These are phyloP conservation scores for Cytidiella melzeri DNA, from an alignment of 768 basidiomycete species.

Conservation along the genomic window DNA sequence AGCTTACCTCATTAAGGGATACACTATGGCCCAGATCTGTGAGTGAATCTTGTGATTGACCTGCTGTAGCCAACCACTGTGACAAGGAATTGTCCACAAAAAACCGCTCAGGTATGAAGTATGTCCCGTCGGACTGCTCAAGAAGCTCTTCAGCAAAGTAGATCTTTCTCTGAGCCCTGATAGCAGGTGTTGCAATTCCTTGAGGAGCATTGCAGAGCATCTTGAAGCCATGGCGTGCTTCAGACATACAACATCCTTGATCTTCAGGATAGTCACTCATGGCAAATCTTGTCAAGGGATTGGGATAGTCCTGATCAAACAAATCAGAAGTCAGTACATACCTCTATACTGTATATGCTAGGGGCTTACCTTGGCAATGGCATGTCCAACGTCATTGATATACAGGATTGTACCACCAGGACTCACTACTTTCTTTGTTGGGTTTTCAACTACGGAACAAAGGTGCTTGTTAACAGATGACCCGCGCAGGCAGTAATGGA, in stretches of 20 bases:
- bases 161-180: conserved; percentile 13
- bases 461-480: too few relatives aligned
- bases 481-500: too few relatives aligned
- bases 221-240: conserved; percentile 25
- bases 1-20: background rate
- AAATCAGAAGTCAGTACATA: conserved; percentile 26
- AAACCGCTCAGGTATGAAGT: conserved; percentile 5
- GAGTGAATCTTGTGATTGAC: background rate
- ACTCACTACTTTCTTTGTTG: conserved; percentile 9
- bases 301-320: conserved; percentile 17
- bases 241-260: too few relatives aligned
- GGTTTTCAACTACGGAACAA: conserved; percentile 17
- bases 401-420: conserved; percentile 29
- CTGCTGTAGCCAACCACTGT: too few relatives aligned
- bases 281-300: conserved; percentile 25
- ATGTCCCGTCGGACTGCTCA: background rate
- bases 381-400: conserved; percentile 16
- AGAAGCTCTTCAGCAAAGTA: conserved; percentile 23
- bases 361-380: conserved; percentile 17
- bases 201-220: conserved; percentile 26
- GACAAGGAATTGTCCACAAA: too few relatives aligned
- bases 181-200: conserved; percentile 20
- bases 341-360: conserved; percentile 2
- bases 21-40: background rate
- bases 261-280: conserved; percentile 11